These are phyloP conservation scores for Albizia julibrissin DNA, from an alignment of 306 rosid species.

Conservation along the genomic window DNA sequence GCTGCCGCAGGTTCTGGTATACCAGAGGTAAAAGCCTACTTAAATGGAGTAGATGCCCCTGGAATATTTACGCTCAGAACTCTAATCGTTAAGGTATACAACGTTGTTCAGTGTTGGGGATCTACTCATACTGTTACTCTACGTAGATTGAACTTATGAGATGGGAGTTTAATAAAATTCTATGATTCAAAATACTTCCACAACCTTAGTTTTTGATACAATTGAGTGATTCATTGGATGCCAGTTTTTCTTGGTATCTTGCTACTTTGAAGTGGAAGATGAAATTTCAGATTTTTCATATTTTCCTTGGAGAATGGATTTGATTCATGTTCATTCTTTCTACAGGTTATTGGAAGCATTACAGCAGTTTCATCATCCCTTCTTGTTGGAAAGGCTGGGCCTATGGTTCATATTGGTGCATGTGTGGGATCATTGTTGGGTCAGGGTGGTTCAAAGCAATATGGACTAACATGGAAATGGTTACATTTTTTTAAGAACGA, in stretches of 20 bases:
- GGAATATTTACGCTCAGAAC: constrained; percentile 66
- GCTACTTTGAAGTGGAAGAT: background rate
- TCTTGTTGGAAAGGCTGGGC: constrained; percentile 91
- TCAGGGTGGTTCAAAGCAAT: constrained; percentile 82
- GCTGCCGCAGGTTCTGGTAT: constrained; percentile 89
- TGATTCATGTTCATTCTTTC: constrained; percentile 27
- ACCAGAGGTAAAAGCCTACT: constrained; percentile 96
- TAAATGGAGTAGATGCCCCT: constrained; percentile 93
- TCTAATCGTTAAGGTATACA: constrained; percentile 71
- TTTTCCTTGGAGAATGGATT: constrained; percentile 31
- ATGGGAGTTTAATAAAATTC: background rate
- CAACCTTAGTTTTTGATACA: background rate
- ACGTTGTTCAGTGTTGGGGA: background rate
- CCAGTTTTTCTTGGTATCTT: background rate
- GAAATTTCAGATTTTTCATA: constrained; percentile 2
- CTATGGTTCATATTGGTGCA: constrained; percentile 97
- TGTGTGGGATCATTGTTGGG: constrained; percentile 83
- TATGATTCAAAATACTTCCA: background rate
- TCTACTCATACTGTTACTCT: background rate
- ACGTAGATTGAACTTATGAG: background rate
- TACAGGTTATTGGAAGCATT: constrained; percentile 88
- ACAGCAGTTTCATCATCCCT: constrained; percentile 89
- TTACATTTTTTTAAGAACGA: constrained; percentile 78
- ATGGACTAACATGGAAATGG: constrained; percentile 81
- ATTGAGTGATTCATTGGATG: background rate